Evolutionary conservation across 108 stramenopile genomes (phyloP).

Genomic region (Skeletonema marinoi): DNA sequence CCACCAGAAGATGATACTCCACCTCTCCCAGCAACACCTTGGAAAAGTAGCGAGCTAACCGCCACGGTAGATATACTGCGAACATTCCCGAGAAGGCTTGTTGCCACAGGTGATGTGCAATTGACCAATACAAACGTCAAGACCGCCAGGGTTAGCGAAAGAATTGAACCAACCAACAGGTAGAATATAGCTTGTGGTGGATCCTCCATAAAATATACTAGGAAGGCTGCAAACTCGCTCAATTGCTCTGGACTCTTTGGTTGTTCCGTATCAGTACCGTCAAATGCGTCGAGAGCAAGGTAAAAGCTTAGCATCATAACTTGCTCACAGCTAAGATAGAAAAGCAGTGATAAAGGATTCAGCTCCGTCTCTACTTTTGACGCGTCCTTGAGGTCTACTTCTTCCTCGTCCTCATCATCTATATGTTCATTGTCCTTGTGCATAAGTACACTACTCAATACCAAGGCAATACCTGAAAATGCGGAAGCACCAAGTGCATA

Average conservation of each 20-base stretch:
- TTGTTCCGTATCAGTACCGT: neutral
- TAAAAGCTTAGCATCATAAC: slow-evolving; percentile 27
- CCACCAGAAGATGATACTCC: neutral
- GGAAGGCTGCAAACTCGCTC: slow-evolving; percentile 16
- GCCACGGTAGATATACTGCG: slow-evolving; percentile 35
- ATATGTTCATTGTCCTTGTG: slow-evolving; percentile 1
- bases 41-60: slow-evolving; percentile 25
- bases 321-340: slow-evolving; percentile 33
- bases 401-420: neutral
- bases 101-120: slow-evolving; percentile 34
- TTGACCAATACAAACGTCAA: slow-evolving; percentile 30
- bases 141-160: slow-evolving; percentile 19
- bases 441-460: slow-evolving; percentile 28
- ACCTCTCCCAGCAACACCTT: neutral
- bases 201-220: slow-evolving; percentile 14
- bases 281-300: slow-evolving; percentile 21
- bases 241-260: neutral
- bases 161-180: slow-evolving; percentile 12
- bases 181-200: slow-evolving; percentile 11
- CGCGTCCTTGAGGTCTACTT: neutral
- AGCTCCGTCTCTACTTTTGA: slow-evolving; percentile 10
- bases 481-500: slow-evolving; percentile 21
- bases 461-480: slow-evolving; percentile 29
- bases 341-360: slow-evolving; percentile 21
- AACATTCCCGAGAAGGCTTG: slow-evolving; percentile 30